Evolutionary conservation across 495 filamentous ascomycete species (phyloP).

Genomic region (Tuber melanosporum): DNA sequence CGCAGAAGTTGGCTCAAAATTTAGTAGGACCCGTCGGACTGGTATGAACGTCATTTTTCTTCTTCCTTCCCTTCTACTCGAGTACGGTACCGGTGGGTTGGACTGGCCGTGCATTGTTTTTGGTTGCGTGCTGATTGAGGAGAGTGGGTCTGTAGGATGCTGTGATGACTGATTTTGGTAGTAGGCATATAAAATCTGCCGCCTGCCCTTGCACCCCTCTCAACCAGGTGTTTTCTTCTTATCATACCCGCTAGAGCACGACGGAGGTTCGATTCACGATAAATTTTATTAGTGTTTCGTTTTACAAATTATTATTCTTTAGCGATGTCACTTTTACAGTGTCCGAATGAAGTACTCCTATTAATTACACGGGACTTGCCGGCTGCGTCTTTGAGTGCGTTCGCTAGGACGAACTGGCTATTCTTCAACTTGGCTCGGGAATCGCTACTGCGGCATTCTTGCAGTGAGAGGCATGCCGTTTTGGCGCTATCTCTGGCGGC

Average conservation of each 20-base stretch:
- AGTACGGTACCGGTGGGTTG: neutral
- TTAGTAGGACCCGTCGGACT: neutral
- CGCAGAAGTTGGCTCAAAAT: neutral
- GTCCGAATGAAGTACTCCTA: neutral
- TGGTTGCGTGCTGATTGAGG: neutral
- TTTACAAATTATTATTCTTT: neutral
- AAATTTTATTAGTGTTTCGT: neutral
- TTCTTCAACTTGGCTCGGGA: neutral
- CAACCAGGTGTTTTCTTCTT: neutral
- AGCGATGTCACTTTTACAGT: neutral
- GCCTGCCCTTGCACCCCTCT: neutral
- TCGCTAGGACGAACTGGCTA: neutral
- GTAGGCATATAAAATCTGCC: constrained; percentile 3
- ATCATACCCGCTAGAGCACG: neutral
- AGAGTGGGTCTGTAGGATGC: neutral
- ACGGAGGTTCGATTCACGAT: neutral
- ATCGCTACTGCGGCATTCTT: neutral
- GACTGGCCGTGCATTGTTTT: neutral
- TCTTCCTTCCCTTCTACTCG: neutral
- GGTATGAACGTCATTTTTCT: neutral
- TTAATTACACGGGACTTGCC: neutral
- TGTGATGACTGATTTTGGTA: neutral
- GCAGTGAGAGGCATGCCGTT: neutral
- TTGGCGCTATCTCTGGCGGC: neutral
- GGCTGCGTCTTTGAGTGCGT: neutral